Evolutionary conservation across 75 land plant genomes (phyloP), one percentile per base, ranked within the genome.

Genomic region (Picea glauca): DNA sequence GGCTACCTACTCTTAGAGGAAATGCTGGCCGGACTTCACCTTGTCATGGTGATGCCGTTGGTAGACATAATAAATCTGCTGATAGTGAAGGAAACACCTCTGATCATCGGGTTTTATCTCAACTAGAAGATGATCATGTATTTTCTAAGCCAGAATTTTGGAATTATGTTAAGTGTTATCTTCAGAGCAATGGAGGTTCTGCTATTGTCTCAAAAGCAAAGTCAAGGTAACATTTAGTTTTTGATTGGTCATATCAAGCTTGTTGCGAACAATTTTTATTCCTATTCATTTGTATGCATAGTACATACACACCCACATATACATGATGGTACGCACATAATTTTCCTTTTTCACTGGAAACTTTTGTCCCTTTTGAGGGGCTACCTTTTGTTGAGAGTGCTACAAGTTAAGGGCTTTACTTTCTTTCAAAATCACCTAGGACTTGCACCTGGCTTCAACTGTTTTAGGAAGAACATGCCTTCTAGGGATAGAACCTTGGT

Each of bases 81-180:
- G 58, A 58, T n/a, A 63, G 11, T 63, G 15, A n/a, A 63, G 65
- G 65, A n/a, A 26, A 2, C 26, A 26, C 65, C 12, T n/a, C 21
- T 14, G 26, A n/a, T 63, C 65, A 63, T 38, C 77, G 66, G 65
- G 30, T 18, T 57, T 54, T 77, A 26, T 18, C 21, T 80, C n/a
- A 70, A 32, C 9, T 64, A 59, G 23, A 23, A 59, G 61, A 63
- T 76, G 86, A 78, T 76, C 81, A 82, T 12, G 12, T 80, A 4
- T 90, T 85, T 38, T 35, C 62, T 0, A 76, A 82, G 54, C 62
- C 76, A 9, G 21, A 76, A 50, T 85, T 90, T 74, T 90, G 92
- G 92, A 62, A 65, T 54, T 77, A 74, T 38, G 60, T 90, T 26
- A 78, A 90, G 66, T 58, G 81, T 21, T 90, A 87, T 80, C n/a